These are phyloP conservation scores for Truncatella angustata DNA, from an alignment of 2,329 filamentous ascomycete genomes.

Conservation along the genomic window DNA sequence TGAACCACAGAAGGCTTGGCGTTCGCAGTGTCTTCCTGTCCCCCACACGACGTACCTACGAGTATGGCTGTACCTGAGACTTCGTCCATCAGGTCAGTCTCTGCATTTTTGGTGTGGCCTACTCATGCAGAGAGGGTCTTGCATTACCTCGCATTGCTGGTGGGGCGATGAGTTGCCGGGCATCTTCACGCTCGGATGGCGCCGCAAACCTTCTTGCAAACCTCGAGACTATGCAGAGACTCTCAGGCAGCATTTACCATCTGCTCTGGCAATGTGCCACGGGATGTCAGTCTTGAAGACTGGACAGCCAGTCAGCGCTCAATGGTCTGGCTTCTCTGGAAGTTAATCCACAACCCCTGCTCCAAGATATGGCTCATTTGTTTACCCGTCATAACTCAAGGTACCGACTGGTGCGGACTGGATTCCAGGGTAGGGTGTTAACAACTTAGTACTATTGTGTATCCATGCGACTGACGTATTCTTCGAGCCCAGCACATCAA, in stretches of 20 bases:
- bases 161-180: not conserved
- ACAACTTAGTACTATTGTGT: not conserved
- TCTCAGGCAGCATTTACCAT: not conserved
- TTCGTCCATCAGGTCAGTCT: not conserved
- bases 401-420: not conserved
- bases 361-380: not conserved
- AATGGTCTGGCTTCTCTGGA: not conserved
- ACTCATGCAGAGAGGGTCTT: not conserved
- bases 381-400: not conserved
- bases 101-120: not conserved
- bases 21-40: not conserved
- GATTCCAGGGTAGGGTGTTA: not conserved
- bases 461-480: too few species aligned
- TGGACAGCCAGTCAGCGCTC: conserved; percentile 1
- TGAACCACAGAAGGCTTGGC: not conserved
- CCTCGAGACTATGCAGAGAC: not conserved
- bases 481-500: too few species aligned
- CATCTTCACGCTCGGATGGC: not conserved
- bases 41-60: not conserved
- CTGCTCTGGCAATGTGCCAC: not conserved
- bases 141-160: not conserved
- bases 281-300: not conserved
- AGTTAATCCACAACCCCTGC: conserved; percentile 4
- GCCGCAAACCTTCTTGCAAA: not conserved
- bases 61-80: not conserved